Evolutionary conservation across 2,329 filamentous ascomycete genomes (phyloP), one percentile per base, ranked within the genome.

Genomic region (Metarhizium brunneum): DNA sequence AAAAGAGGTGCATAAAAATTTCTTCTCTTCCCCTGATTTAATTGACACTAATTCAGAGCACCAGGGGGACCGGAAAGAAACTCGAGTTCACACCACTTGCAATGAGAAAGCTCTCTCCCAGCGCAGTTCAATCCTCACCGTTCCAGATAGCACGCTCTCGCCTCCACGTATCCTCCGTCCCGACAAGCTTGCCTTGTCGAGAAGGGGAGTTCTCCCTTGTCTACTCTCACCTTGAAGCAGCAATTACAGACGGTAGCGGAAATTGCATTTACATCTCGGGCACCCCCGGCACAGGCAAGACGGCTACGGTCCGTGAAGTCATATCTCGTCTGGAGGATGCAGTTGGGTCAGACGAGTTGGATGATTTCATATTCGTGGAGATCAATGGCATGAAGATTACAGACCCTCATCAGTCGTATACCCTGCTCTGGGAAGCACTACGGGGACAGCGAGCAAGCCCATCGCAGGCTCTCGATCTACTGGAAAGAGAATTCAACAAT

Each of bases 321-420:
- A 88, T 99, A 16, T 84, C 88, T 5, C 87, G 91, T 58, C 80
- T 99, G 8, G 92, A 97, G 63, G 84, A 87, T n/a, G 85, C 90
- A 0, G 94, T 97, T 1, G 80, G 84, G 50, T 85, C 87, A 7
- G 94, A 99, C 65, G 92, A 97, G 70, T 80, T 99, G 47, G 94
- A 99, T 65, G 92, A 97, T 68, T 99, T 99, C 70, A 95, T 96
- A 57, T 99, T 99, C 63, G 92, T 99, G 59, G 94, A 99, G 71
- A 97, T 99, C 73, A 99, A 99, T 71, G 95, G 94, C 62, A 97
- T 99, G 94, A 99, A 99, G 75, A 92, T 99, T 63, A 95, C 94
- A 0, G 94, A 99, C 68, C 92, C 94, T 0, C 92, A 97, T 66
- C 94, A 99, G 69, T 92, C 94, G 0, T 99, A 99, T 71, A 87